Percentiles rank a stretch among this genome's conserved stretches.
phyloP scores from a whole-genome alignment of 1,284 basidiomycete genomes.

The Mrakiaceae sp. region DNA sequence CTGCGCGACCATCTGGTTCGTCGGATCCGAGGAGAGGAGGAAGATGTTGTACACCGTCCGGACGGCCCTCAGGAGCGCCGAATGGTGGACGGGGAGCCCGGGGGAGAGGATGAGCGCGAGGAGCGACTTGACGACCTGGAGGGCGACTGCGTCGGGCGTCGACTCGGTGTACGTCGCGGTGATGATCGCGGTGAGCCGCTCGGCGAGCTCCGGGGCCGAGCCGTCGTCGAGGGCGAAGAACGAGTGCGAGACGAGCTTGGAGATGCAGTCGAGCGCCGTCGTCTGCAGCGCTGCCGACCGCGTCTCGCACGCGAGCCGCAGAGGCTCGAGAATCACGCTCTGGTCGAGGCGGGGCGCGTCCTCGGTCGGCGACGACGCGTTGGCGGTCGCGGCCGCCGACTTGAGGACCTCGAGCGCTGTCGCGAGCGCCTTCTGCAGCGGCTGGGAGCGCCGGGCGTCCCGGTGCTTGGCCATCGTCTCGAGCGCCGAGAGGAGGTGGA shows the following conservation, averaged over 20 bases:
- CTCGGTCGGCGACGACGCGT: constrained; percentile 22
- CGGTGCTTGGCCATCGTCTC: constrained; percentile 77
- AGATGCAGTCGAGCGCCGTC: constrained; percentile 87
- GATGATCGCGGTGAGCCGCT: constrained; percentile 84
- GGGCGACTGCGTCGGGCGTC: constrained; percentile 74
- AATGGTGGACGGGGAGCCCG: constrained; percentile 80
- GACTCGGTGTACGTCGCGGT: constrained; percentile 80
- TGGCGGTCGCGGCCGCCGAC: constrained; percentile 54
- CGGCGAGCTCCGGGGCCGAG: constrained; percentile 54
- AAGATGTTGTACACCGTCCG: constrained; percentile 96
- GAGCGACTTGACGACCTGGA: constrained; percentile 90
- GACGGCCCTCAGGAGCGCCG: constrained; percentile 83
- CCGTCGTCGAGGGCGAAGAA: constrained; percentile 51
- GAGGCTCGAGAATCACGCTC: constrained; percentile 74
- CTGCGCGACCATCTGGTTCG: constrained; percentile 93
- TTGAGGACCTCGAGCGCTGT: constrained; percentile 67
- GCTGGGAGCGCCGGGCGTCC: constrained; percentile 71
- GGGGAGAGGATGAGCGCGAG: constrained; percentile 76
- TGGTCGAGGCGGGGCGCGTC: constrained; percentile 42
- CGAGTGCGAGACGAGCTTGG: constrained; percentile 89
- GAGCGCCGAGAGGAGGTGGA: constrained; percentile 63
- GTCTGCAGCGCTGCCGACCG: constrained; percentile 83
- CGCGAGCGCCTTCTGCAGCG: constrained; percentile 70
- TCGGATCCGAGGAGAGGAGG: constrained; percentile 70
- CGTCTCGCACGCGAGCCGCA: constrained; percentile 87